These are phyloP conservation scores for Dioscorea zingiberensis DNA, from an alignment of 106 monocot genomes.

Conservation along the genomic window DNA sequence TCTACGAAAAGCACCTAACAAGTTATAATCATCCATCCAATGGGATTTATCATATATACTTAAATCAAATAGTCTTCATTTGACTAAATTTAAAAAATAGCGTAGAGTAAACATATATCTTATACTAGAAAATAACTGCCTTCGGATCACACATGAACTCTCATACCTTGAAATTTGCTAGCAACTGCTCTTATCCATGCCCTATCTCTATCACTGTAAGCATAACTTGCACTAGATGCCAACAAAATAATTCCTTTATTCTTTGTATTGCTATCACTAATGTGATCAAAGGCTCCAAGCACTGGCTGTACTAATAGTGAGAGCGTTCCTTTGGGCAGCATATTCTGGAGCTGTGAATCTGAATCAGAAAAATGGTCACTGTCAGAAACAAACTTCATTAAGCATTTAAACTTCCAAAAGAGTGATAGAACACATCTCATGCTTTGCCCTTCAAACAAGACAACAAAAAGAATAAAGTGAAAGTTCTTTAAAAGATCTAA, in stretches of 20 bases:
- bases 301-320: constrained; percentile 49
- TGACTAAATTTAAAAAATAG: too few relatives aligned
- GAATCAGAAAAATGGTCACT: constrained; percentile 2
- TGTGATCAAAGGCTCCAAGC: constrained; percentile 9
- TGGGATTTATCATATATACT: too few relatives aligned
- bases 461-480: background rate
- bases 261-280: background rate
- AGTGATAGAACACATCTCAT: background rate
- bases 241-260: constrained; percentile 38
- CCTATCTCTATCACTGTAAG: constrained; percentile 65
- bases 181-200: constrained; percentile 65
- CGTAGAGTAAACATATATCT: too few relatives aligned
- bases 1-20: too few relatives aligned
- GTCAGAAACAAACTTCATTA: constrained; percentile 3
- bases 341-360: constrained; percentile 37
- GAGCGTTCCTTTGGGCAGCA: constrained; percentile 48
- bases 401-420: background rate
- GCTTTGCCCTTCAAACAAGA: background rate
- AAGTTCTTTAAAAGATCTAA: background rate
- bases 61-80: too few relatives aligned
- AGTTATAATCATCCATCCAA: too few relatives aligned
- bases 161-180: constrained; percentile 34
- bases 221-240: constrained; percentile 54
- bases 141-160: too few relatives aligned
- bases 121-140: too few relatives aligned